phyloP scores from a whole-genome alignment of 23 red algal species.

The Cyanidioschyzon merolae region DNA sequence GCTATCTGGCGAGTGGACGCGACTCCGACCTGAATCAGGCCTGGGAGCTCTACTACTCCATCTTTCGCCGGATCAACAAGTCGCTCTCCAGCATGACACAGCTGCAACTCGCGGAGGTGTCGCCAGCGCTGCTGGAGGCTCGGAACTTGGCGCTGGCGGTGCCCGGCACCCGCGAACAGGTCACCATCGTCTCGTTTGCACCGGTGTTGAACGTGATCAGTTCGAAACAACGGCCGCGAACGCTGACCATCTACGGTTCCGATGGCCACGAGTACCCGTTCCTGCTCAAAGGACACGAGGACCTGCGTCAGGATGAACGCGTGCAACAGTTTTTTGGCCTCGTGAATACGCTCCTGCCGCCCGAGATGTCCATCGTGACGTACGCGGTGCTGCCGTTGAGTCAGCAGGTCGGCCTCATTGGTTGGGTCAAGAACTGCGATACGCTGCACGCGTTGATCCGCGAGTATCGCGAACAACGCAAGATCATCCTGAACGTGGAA shows the following conservation, averaged over 20 bases:
- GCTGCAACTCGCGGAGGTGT: slow-evolving; percentile 67
- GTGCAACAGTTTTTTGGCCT: slow-evolving; percentile 93
- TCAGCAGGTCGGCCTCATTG: slow-evolving; percentile 69
- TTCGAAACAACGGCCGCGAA: slow-evolving; percentile 89
- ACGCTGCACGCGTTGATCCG: slow-evolving; percentile 83
- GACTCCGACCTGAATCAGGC: slow-evolving; percentile 67
- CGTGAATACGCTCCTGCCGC: slow-evolving; percentile 75
- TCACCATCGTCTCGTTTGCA: slow-evolving; percentile 60
- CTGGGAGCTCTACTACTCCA: slow-evolving; percentile 72
- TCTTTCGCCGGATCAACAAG: slow-evolving; percentile 72
- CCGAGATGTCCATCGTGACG: slow-evolving; percentile 52
- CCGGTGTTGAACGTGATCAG: slow-evolving; percentile 60
- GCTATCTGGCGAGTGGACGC: slow-evolving; percentile 40
- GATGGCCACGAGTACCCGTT: slow-evolving; percentile 88
- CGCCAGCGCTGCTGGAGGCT: slow-evolving; percentile 41
- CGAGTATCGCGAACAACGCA: slow-evolving; percentile 73
- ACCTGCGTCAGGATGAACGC: slow-evolving; percentile 91
- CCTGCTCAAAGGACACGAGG: slow-evolving; percentile 97
- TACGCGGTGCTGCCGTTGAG: slow-evolving; percentile 77
- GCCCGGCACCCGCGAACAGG: slow-evolving; percentile 45
- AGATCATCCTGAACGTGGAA: slow-evolving; percentile 87
- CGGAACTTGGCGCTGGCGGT: slow-evolving; percentile 57
- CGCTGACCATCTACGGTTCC: slow-evolving; percentile 68
- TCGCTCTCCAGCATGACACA: slow-evolving; percentile 34
- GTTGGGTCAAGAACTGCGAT: slow-evolving; percentile 91